Evolutionary conservation across 2,329 filamentous ascomycete genomes (phyloP).

Genomic region (Nemania diffusa): DNA sequence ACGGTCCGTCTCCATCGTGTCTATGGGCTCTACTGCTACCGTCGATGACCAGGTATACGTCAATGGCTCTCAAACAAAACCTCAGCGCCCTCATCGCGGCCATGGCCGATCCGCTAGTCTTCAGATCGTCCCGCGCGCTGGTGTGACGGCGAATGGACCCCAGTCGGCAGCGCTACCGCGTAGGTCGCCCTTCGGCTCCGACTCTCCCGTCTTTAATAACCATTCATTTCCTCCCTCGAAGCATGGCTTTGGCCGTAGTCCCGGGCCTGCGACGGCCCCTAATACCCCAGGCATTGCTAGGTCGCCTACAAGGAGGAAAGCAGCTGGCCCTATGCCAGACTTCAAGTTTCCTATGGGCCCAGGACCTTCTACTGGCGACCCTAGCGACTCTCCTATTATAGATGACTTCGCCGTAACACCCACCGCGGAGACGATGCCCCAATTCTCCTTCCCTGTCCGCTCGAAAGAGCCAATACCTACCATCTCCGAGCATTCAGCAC

Average conservation of each 20-base stretch:
- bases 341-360: constrained; percentile 66
- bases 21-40: constrained; percentile 69
- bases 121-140: constrained; percentile 71
- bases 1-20: constrained; percentile 84
- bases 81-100: constrained; percentile 66
- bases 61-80: constrained; percentile 55
- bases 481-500: constrained; percentile 67
- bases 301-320: constrained; percentile 54
- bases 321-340: constrained; percentile 61
- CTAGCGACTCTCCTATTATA: constrained; percentile 44
- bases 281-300: constrained; percentile 56
- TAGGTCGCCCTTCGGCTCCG: constrained; percentile 56
- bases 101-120: constrained; percentile 85
- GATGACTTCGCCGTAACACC: constrained; percentile 57
- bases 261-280: constrained; percentile 57
- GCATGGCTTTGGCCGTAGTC: constrained; percentile 53
- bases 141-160: constrained; percentile 58
- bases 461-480: constrained; percentile 59
- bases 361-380: constrained; percentile 52
- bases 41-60: constrained; percentile 57
- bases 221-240: constrained; percentile 64
- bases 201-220: constrained; percentile 64
- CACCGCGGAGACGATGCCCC: constrained; percentile 49
- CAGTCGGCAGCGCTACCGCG: constrained; percentile 55
- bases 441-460: constrained; percentile 53